Base-by-base conservation (phyloP, 495 filamentous ascomycete species). In the Stereocaulon alpinum region DNA sequence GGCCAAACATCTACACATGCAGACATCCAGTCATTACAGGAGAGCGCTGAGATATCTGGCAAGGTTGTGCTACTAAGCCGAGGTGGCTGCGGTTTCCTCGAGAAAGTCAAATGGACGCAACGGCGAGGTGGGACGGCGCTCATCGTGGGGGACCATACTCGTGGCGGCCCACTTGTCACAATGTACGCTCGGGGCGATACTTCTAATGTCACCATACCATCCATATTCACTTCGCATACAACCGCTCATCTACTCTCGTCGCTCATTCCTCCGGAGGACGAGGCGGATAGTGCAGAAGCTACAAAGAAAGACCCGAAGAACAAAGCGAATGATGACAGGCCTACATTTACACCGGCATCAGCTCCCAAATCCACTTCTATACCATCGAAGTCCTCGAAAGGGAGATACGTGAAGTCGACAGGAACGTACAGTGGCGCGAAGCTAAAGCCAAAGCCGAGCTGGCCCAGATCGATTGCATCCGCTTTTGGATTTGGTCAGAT, bases 161-260 rank as follows among this genome's bases (percentile, higher is more conserved):
- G 86, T 56, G 89, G 91, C 40, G 92, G 89, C 12, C 80, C 78
- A 27, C 70, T 99, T 60, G 85, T 99, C 42, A 93, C 91, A 58
- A 99, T 99, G 93, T 97, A 95, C 71, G 94, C 93, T 10, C 78
- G 85, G 51, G 93, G 92, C 27, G 90, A 96, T 70, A 96, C 90
- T 4, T 94, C 88, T 34, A 96, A 98, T 65, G 80, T 97, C 61
- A 87, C 89, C 3, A 96, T 97, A 51, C 90, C 93, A 5, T 86
- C 94, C 1, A 73, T 97, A 14, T 99, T 99, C 69, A 97, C 93
- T 0, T 95, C 93, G 2, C 81, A 91, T 64, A 99, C 89, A 6
- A 97, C 91, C 9, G 93, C 94, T 3, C 91, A 96, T 68, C 76
- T 99, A 18, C 78, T 99, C 6, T 95, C 93, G 2, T 91, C 92